Evolutionary conservation across 148 eudicot genomes (phyloP).

Genomic region (Chenopodium suecicum): DNA sequence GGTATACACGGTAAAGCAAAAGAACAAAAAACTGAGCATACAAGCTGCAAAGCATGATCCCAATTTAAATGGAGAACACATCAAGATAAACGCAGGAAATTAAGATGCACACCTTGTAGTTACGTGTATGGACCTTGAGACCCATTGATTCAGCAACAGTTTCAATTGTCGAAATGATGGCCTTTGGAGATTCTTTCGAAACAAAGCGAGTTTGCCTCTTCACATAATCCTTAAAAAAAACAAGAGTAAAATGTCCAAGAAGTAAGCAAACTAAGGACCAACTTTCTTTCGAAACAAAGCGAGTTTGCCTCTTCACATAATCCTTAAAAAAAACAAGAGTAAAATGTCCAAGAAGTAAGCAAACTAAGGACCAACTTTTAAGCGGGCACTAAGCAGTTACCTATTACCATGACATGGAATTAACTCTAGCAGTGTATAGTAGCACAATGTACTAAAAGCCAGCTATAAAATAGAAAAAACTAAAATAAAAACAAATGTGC

Average conservation of each 20-base stretch:
- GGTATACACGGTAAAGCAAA: not conserved
- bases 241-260: too few species aligned
- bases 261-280: too few species aligned
- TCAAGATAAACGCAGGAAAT: not conserved
- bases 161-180: slow-evolving; percentile 66
- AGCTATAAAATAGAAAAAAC: not conserved
- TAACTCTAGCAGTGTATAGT: not conserved
- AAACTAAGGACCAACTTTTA: not conserved
- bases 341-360: not conserved
- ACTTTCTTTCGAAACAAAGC: slow-evolving; percentile 77
- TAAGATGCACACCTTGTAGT: slow-evolving; percentile 56
- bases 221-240: slow-evolving; percentile 60
- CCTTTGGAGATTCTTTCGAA: slow-evolving; percentile 76
- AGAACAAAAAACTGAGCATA: not conserved
- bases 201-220: slow-evolving; percentile 96
- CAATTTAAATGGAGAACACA: not conserved
- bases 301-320: slow-evolving; percentile 87
- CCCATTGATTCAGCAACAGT: slow-evolving; percentile 76
- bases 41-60: not conserved
- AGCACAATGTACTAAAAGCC: not conserved
- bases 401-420: not conserved
- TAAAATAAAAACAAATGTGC: not conserved
- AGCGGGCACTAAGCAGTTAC: not conserved
- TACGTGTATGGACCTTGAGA: slow-evolving; percentile 77
- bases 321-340: slow-evolving; percentile 41